Base-by-base conservation (phyloP, 1,284 basidiomycete genomes). In the Tilletia indica region DNA sequence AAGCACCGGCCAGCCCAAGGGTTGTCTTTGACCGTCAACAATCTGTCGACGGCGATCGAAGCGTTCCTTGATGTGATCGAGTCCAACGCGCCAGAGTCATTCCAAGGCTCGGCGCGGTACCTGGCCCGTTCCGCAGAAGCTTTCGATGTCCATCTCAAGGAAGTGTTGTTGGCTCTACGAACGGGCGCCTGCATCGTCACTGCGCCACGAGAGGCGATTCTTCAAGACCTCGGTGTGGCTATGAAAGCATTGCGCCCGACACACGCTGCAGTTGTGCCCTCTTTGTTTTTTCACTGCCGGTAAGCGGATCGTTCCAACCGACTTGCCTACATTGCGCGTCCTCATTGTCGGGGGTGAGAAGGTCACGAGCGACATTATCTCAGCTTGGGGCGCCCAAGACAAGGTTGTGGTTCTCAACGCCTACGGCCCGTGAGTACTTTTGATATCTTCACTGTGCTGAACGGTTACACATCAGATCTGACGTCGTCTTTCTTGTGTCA, bases 141-240 rank as follows among this genome's bases (percentile, higher is more conserved):
- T 0, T 83, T 83, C 67, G 84, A 85, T 68, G 82, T 83, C 3
- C 82, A 83, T 49, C 73, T 85, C 31, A 72, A 82, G 38, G 84
- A 85, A 74, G 74, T 79, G 45, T 80, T 84, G 69, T 75, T 82
- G 14, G 77, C 84, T 19, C 68, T 84, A 25, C 73, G 77, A 0
- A 71, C 75, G 11, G 84, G 84, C 8, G 80, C 78, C 9, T 80
- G 82, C 3, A 76, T 83, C 61, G 81, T 82, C 39, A 82, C 79
- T 2, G 82, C 79, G 36, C 78, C 82, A 2, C 76, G 79, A 14
- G 72, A 72, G 0, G 48, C 76, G 54, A 73, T 84, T 14, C 76
- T 82, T 64, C 72, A 76, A 9, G 82, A 83, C 47, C 75, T 84
- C n/a, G 80, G 75, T 49, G 68, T 39, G 16, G 82, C 79, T n/a